Percentiles rank a stretch among this genome's conserved stretches.
Conservation (phyloP, 2,329 filamentous ascomycete genomes). For the Stagonosporopsis rhizophila region DNA sequence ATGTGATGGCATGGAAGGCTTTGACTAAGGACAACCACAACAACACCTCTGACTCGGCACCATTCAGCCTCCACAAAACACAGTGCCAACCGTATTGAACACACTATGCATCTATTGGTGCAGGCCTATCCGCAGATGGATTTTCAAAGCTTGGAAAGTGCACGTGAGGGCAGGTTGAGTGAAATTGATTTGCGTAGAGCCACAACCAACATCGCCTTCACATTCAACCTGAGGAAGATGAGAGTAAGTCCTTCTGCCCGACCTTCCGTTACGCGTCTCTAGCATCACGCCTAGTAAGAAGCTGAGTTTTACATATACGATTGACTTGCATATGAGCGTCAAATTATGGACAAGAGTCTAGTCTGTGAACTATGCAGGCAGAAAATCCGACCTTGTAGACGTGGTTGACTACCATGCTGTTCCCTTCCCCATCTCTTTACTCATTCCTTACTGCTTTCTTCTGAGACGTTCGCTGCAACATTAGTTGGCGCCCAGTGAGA, state of each 20-base stretch:
- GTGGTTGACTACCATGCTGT: neutral
- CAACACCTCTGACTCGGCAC: neutral
- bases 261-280: neutral
- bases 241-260: too few relatives aligned
- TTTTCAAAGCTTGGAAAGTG: too few relatives aligned
- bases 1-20: slow-evolving; percentile 2
- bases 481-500: neutral
- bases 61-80: neutral
- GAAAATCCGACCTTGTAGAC: neutral
- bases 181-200: neutral
- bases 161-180: too few relatives aligned
- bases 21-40: slow-evolving; percentile 5
- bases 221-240: neutral
- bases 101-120: too few relatives aligned
- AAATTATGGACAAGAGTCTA: neutral
- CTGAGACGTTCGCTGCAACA: too few relatives aligned
- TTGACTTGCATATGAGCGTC: neutral
- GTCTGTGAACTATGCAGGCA: neutral
- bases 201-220: neutral
- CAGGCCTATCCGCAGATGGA: too few relatives aligned
- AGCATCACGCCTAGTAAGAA: neutral
- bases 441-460: too few relatives aligned
- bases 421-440: too few relatives aligned
- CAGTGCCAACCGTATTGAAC: neutral
- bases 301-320: neutral